Base-by-base conservation (phyloP, 2,329 filamentous ascomycete genomes). In the Scedosporium aurantiacum region DNA sequence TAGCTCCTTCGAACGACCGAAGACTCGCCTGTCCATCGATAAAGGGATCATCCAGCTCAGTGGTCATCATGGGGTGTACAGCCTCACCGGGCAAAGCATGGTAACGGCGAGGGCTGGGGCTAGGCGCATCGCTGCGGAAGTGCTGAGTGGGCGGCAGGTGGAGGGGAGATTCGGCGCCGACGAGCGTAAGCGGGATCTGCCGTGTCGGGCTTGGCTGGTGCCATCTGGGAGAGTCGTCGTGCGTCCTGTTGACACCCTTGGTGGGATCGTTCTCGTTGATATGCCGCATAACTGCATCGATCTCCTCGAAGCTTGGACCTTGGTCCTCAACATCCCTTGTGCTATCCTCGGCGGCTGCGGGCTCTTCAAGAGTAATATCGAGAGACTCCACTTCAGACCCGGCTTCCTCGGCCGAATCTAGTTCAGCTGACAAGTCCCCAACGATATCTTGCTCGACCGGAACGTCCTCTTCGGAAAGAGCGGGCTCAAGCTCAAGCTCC, bases 211-310 rank as follows among this genome's bases (percentile, higher is more conserved):
- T 81, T 7, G 73, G 70, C 50, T 79, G 75, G 16, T 73, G 75
- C 78, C 79, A 82, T 43, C 73, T 71, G 4, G 79, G 72, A 18
- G 77, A 72, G 55, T 79, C 58, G 43, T 62, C 76, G 14, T 78
- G 71, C 6, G 75, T 76, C 68, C 85, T 86, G 69, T 91, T 89
- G 63, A 91, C 83, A 12, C 89, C 89, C 71, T 88, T 83, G 59
- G 87, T 85, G 1, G 88, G 88, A 65, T 91, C 85, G 57, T 80
- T 83, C 63, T 86, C 82, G 67, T 91, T 87, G 67, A 97, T 82
- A 63, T 94, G 88, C 65, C 87, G 84, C 91, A 97, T 96, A 60
- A 97, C 86, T 54, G 88, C 90, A 75, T 97, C 92, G 68, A 97
- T 92, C 70, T 97, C 91, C 66, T 93, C 87, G 67, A 90, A 90